phyloP scores from a whole-genome alignment of 768 basidiomycete species.

The Rhodotorula graminis region DNA sequence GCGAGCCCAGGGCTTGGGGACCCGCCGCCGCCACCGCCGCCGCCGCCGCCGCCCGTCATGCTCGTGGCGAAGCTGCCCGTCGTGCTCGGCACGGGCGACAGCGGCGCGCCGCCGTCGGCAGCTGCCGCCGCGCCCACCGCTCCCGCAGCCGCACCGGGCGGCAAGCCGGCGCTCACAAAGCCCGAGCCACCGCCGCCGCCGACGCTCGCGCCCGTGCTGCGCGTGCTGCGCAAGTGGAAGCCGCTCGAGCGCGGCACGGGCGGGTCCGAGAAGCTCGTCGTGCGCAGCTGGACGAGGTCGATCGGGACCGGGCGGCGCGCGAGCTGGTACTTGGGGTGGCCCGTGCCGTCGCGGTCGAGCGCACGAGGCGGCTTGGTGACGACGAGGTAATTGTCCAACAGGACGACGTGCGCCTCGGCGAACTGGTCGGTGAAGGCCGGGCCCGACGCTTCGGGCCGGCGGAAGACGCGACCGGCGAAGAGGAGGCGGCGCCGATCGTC shows the following conservation, averaged over 20 bases:
- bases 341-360: conserved; percentile 57
- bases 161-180: too few relatives aligned
- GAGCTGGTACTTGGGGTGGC: conserved; percentile 66
- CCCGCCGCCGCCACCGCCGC: background rate
- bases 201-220: background rate
- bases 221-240: conserved; percentile 22
- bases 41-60: background rate
- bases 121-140: background rate
- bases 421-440: conserved; percentile 62
- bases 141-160: too few relatives aligned
- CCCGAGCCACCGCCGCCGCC: too few relatives aligned
- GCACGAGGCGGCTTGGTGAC: conserved; percentile 68
- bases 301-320: conserved; percentile 87
- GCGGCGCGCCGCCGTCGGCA: background rate
- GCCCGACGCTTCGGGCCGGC: conserved; percentile 75
- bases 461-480: conserved; percentile 71
- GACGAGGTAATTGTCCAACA: conserved; percentile 94
- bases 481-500: conserved; percentile 77
- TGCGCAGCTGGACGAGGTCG: conserved; percentile 68
- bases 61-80: background rate
- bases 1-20: background rate
- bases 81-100: conserved; percentile 45
- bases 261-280: conserved; percentile 35
- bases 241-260: conserved; percentile 23
- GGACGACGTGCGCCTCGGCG: conserved; percentile 79